Percentiles rank a stretch among this genome's conserved stretches.
These are phyloP conservation scores for Rhodotorula sp. DNA, from an alignment of 1,284 basidiomycete species.

Conservation along the genomic window DNA sequence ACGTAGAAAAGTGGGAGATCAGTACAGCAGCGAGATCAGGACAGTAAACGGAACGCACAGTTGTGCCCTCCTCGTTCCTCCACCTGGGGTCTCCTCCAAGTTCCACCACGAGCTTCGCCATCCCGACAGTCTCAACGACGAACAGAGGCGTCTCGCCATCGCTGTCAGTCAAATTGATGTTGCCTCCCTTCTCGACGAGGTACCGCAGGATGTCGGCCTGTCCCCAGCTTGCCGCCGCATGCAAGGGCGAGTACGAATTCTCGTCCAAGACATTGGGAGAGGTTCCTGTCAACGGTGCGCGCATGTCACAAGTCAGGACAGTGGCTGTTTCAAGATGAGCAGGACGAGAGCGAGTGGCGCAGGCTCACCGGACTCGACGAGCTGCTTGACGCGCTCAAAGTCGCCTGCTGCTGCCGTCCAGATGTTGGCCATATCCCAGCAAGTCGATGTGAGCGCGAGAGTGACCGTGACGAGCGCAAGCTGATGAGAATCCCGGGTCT, in stretches of 20 bases:
- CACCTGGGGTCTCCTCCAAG: conserved; percentile 69
- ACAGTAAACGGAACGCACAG: conserved; percentile 57
- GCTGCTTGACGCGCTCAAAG: conserved; percentile 53
- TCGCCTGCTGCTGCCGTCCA: conserved; percentile 90
- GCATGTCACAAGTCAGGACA: background rate
- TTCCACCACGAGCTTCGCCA: conserved; percentile 73
- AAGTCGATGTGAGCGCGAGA: background rate
- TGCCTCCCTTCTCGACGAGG: conserved; percentile 73
- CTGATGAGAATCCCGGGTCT: background rate
- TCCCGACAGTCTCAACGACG: conserved; percentile 77
- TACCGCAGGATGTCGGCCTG: conserved; percentile 74
- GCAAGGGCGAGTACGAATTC: conserved; percentile 72
- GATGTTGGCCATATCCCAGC: conserved; percentile 59
- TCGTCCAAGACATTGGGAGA: conserved; percentile 34
- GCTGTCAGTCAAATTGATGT: conserved; percentile 78
- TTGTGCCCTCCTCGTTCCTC: conserved; percentile 68
- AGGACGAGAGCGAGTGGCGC: no score
- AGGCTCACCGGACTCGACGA: conserved; percentile 30
- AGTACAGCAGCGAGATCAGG: background rate
- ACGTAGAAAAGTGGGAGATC: background rate
- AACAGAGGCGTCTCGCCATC: conserved; percentile 90
- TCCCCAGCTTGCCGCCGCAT: conserved; percentile 91
- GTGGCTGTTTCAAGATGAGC: conserved; percentile 8
- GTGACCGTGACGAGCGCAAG: background rate
- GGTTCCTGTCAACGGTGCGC: background rate